phyloP scores from a whole-genome alignment of 1,284 basidiomycete genomes.

The Ceratobasidium sp. region DNA sequence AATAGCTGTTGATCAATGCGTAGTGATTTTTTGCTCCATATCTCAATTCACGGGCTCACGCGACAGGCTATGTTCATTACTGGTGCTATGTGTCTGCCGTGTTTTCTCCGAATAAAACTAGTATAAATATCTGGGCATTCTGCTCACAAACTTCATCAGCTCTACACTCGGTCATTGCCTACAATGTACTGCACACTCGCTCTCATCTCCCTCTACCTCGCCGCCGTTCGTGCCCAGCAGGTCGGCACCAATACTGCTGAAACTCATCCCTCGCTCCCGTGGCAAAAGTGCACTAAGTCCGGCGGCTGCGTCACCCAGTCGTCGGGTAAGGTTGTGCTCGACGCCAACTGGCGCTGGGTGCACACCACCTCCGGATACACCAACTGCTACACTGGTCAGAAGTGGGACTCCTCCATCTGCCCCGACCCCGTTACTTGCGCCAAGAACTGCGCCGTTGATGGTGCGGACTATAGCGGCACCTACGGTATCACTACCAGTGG shows the following conservation, averaged over 20 bases:
- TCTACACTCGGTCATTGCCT: conserved; percentile 5
- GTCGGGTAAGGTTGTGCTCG: no score
- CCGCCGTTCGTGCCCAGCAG: conserved; percentile 46
- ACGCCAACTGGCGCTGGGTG: no score
- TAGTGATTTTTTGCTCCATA: not conserved
- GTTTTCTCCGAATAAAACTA: conserved; percentile 19
- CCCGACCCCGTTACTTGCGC: conserved; percentile 64
- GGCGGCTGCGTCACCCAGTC: no score
- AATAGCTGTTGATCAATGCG: conserved; percentile 8
- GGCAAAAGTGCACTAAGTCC: no score
- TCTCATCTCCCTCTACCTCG: conserved; percentile 48
- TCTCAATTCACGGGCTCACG: not conserved
- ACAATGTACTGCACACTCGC: conserved; percentile 37
- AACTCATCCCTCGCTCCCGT: conserved; percentile 47
- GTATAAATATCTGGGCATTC: conserved; percentile 27
- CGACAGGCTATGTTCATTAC: not conserved
- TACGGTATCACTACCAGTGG: conserved; percentile 65
- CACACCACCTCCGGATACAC: conserved; percentile 39
- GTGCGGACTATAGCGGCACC: conserved; percentile 68
- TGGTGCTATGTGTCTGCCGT: conserved; percentile 2
- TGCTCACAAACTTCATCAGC: conserved; percentile 19
- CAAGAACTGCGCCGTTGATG: conserved; percentile 69
- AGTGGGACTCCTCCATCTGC: conserved; percentile 58
- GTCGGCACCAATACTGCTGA: conserved; percentile 48
- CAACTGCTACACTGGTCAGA: conserved; percentile 67